Percentiles rank a stretch among this genome's conserved stretches.
phyloP scores from a whole-genome alignment of 2,329 filamentous ascomycete genomes.

The Cercospora sojina region DNA sequence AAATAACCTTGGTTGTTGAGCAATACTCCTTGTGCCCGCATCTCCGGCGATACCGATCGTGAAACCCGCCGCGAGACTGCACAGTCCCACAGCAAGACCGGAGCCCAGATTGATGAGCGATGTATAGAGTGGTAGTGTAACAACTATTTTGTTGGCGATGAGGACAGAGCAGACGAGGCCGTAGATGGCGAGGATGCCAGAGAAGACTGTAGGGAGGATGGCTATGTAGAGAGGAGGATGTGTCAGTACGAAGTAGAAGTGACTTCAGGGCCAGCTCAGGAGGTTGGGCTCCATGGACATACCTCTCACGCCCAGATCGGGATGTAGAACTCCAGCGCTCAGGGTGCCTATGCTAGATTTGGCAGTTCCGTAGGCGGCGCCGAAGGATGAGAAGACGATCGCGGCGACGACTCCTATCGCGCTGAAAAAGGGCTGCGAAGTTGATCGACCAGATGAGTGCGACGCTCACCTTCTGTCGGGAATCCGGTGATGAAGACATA shows the following conservation, averaged over 20 bases:
- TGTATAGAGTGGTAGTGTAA: conserved; percentile 16
- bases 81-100: conserved; percentile 12
- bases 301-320: conserved; percentile 20
- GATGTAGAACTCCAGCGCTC: conserved; percentile 16
- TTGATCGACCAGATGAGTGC: background rate
- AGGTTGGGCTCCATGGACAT: background rate
- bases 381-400: conserved; percentile 23
- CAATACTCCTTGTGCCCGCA: conserved; percentile 10
- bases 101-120: conserved; percentile 20
- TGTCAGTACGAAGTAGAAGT: background rate
- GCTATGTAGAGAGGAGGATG: background rate
- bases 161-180: conserved; percentile 20
- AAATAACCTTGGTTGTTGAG: background rate
- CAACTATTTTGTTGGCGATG: conserved; percentile 21
- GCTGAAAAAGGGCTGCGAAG: conserved; percentile 22
- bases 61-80: conserved; percentile 23
- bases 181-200: conserved; percentile 23
- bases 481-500: background rate
- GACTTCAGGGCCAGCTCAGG: background rate
- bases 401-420: conserved; percentile 23
- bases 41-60: conserved; percentile 23
- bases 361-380: conserved; percentile 24
- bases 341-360: conserved; percentile 23
- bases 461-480: background rate
- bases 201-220: conserved; percentile 20